Percentiles rank a stretch among this genome's conserved stretches.
phyloP scores from a whole-genome alignment of 2,329 filamentous ascomycete genomes.

The Stachybotrys echinatus region DNA sequence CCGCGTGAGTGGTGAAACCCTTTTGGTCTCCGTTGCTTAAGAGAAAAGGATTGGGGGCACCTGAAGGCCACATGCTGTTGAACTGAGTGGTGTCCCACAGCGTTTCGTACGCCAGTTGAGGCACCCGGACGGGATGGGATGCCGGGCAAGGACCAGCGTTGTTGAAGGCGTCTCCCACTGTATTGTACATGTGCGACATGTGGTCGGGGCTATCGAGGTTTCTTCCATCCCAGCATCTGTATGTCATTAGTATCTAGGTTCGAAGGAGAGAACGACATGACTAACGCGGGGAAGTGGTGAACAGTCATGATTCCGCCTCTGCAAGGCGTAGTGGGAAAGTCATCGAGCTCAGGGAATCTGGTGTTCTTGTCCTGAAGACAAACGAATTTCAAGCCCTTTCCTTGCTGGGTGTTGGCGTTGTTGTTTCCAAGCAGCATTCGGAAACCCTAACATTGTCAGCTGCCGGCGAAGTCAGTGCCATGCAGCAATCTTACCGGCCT shows the following conservation, averaged over 20 bases:
- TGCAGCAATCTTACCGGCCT: not conserved
- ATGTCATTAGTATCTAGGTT: not conserved
- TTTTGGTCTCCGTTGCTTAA: slow-evolving; percentile 22
- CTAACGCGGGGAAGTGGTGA: slow-evolving; percentile 1
- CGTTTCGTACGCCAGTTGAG: slow-evolving; percentile 34
- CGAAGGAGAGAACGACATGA: not conserved
- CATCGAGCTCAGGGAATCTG: not conserved
- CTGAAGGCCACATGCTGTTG: slow-evolving; percentile 20
- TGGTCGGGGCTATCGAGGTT: slow-evolving; percentile 1
- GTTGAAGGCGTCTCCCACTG: slow-evolving; percentile 1
- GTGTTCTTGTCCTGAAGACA: slow-evolving; percentile 1
- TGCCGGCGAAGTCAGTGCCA: not conserved
- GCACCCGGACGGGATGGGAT: slow-evolving; percentile 31
- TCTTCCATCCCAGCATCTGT: not conserved
- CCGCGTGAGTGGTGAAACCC: slow-evolving; percentile 31
- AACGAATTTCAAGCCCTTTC: not conserved
- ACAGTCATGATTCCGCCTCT: slow-evolving; percentile 1
- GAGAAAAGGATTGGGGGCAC: slow-evolving; percentile 22
- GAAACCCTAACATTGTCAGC: not conserved
- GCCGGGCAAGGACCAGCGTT: slow-evolving; percentile 12
- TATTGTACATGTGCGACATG: slow-evolving; percentile 2
- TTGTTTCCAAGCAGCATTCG: slow-evolving; percentile 1
- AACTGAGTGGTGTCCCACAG: slow-evolving; percentile 34
- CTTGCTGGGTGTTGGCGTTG: not conserved
- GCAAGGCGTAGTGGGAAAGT: not conserved